A percentile compares a stretch with the other conserved stretches of the same genome.
phyloP scores from a whole-genome alignment of 129 eudicot species.

The Pittosporum tobira region DNA sequence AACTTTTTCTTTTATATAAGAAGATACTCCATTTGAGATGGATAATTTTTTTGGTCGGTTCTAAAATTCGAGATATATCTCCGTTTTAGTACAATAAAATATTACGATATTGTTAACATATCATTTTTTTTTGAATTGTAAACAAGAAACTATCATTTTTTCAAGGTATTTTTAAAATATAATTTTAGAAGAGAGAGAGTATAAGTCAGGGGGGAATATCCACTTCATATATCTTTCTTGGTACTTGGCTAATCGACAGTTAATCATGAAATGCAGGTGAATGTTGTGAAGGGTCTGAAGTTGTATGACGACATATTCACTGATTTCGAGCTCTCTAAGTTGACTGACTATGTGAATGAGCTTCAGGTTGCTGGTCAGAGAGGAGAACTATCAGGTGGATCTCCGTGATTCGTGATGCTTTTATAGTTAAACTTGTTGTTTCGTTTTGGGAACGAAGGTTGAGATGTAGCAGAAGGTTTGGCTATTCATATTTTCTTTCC shows the following conservation, averaged over 20 bases:
- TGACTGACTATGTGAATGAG: constrained; percentile 73
- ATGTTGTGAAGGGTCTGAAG: constrained; percentile 95
- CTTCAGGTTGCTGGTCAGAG: constrained; percentile 90
- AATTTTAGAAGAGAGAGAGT: no score
- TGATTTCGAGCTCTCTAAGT: constrained; percentile 61
- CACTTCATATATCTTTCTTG: not conserved
- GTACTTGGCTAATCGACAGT: constrained; percentile 5
- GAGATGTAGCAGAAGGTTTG: constrained; percentile 87
- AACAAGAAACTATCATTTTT: no score
- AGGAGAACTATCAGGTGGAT: constrained; percentile 99
- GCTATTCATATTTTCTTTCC: constrained; percentile 33
- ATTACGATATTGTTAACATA: no score
- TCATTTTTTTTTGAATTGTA: no score
- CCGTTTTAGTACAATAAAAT: no score
- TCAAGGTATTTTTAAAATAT: no score
- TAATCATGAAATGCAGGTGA: constrained; percentile 49
- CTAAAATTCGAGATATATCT: no score
- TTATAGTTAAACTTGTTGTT: constrained; percentile 65
- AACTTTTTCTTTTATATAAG: not conserved
- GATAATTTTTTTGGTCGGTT: no score
- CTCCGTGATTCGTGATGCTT: constrained; percentile 88
- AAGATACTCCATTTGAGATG: no score
- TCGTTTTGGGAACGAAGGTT: constrained; percentile 70
- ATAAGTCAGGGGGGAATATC: not conserved
- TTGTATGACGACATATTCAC: constrained; percentile 76